Evolutionary conservation across 1,139 yeast genomes (phyloP), one percentile per base, ranked within the genome.

Genomic region (Geotrichum candidum): DNA sequence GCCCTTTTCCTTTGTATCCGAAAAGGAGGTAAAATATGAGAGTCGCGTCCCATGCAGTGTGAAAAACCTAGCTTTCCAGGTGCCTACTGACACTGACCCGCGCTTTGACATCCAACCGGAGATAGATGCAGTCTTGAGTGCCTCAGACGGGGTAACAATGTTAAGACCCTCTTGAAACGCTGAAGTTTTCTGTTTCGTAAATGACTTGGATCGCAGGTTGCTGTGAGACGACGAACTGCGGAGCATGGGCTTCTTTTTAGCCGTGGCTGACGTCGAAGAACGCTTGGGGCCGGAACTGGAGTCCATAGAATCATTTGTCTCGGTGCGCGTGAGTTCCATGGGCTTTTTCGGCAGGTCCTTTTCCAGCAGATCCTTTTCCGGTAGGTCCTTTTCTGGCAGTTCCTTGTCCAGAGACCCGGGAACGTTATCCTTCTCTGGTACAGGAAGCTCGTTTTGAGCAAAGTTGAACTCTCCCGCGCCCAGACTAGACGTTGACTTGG

Each of bases 31-130:
- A 73, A 90, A 94, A 74, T 94, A 94, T 11, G 97, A 90, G 63
- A 94, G 77, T 67, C 99, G 80, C 0, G 99, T 95, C 6, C 96
- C 97, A 75, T 92, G 97, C 52, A 94, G 79, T 0, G 95, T 86
- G 71, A 94, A 94, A 71, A 84, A 94, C 64, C 99, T 83, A 61
- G 88, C 86, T 69, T 92, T 87, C 99, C 99, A 95, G 13, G 92
- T 85, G 22, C 90, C 89, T 68, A 86, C 83, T n/a, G 95, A 83
- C 60, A 88, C 83, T 64, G 87, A 90, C 50, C 97, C 96, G 66
- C 90, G 85, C 74, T 94, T 94, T 60, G 92, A 84, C 96, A 95
- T 88, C 96, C 97, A 94, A 1, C 99, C 99, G 59, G 90, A 86
- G 70, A 79, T 84, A 61, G 82, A 86, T 0, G 98, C 91, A 15